A percentile compares a stretch with the other conserved stretches of the same genome.
These are phyloP conservation scores for Aphanomyces euteiches DNA, from an alignment of 352 stramenopile genomes.

Conservation along the genomic window DNA sequence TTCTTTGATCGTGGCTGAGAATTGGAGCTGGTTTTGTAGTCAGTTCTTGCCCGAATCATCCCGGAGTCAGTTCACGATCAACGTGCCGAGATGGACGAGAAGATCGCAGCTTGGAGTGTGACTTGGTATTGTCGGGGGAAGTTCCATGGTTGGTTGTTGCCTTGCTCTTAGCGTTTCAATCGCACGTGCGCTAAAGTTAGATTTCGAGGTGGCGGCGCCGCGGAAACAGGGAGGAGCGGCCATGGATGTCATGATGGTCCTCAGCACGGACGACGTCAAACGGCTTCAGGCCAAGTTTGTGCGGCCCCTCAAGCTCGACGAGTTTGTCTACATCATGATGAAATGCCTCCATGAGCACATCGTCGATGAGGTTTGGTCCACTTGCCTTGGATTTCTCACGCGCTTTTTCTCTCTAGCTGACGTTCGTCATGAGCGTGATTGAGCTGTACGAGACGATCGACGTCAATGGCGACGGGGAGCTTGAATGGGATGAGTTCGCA, in stretches of 20 bases:
- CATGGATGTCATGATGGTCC: slow-evolving; percentile 86
- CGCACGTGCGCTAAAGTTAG: too few relatives aligned
- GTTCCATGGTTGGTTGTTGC: too few relatives aligned
- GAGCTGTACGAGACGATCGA: slow-evolving; percentile 89
- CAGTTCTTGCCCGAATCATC: too few relatives aligned
- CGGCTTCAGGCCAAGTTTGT: slow-evolving; percentile 55
- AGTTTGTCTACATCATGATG: slow-evolving; percentile 71
- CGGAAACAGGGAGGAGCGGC: slow-evolving; percentile 4
- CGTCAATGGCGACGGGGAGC: slow-evolving; percentile 77
- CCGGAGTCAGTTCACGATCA: too few relatives aligned
- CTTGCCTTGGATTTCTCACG: neutral
- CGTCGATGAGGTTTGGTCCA: slow-evolving; percentile 39
- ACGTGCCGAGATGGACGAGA: too few relatives aligned
- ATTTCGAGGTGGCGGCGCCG: too few relatives aligned
- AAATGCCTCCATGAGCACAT: slow-evolving; percentile 64
- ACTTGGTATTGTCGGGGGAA: too few relatives aligned
- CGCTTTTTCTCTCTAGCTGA: slow-evolving; percentile 38
- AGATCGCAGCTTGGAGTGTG: too few relatives aligned
- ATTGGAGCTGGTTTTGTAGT: too few relatives aligned
- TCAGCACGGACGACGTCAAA: slow-evolving; percentile 72
- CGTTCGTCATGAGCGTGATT: slow-evolving; percentile 80
- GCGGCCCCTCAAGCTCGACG: slow-evolving; percentile 46
- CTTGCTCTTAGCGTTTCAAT: too few relatives aligned
- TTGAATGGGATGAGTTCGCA: slow-evolving; percentile 90
- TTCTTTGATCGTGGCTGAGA: too few relatives aligned